phyloP scores from a whole-genome alignment of 345 rosid genomes.

The Boechera stricta region DNA sequence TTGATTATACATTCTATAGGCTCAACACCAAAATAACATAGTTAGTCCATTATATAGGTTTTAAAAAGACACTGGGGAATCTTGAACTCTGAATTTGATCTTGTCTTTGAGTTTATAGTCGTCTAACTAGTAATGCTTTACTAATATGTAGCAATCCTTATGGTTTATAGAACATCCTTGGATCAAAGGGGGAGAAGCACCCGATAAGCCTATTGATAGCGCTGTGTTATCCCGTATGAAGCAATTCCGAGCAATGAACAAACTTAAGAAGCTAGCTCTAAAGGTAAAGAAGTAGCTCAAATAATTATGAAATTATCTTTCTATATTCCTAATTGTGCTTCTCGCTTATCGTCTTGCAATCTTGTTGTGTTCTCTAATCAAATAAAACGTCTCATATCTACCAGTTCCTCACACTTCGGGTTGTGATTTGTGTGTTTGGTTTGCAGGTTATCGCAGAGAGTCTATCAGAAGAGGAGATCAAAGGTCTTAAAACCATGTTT shows the following conservation, averaged over 20 bases:
- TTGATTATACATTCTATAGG: conserved; percentile 9
- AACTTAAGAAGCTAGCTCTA: conserved; percentile 87
- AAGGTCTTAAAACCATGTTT: conserved; percentile 85
- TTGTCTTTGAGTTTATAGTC: conserved; percentile 11
- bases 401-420: neutral
- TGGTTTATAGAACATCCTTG: conserved; percentile 80
- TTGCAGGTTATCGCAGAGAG: conserved; percentile 81
- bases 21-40: neutral
- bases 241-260: conserved; percentile 97
- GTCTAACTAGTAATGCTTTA: conserved; percentile 35
- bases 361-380: neutral
- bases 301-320: neutral
- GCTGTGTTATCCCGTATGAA: conserved; percentile 96
- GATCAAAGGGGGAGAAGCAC: conserved; percentile 89
- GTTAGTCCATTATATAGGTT: neutral
- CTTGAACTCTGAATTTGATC: neutral
- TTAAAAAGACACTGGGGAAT: neutral
- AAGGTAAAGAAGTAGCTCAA: conserved; percentile 55
- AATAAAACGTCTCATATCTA: conserved; percentile 10
- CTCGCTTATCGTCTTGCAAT: neutral
- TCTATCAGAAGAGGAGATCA: conserved; percentile 80
- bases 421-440: conserved; percentile 12
- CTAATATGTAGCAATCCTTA: conserved; percentile 37
- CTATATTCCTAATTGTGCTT: neutral
- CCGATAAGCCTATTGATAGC: conserved; percentile 82